These are phyloP conservation scores for Raffaelea ambrosiae DNA, from an alignment of 2,329 filamentous ascomycete species.

Conservation along the genomic window DNA sequence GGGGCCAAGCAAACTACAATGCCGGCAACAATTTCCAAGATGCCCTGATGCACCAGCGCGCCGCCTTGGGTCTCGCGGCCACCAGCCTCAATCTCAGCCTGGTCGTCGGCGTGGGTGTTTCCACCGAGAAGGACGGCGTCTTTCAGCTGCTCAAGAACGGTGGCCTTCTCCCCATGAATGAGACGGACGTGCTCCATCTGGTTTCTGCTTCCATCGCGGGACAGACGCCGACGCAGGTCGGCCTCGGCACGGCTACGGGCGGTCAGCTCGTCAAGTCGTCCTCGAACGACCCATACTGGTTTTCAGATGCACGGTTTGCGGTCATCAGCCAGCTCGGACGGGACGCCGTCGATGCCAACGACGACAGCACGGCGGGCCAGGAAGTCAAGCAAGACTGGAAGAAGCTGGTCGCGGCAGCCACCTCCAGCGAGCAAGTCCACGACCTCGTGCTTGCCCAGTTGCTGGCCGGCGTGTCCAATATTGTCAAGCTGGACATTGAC, in stretches of 20 bases:
- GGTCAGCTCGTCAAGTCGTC: neutral
- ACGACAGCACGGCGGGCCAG: neutral
- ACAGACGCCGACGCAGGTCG: neutral
- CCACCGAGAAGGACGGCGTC: neutral
- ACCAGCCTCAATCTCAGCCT: conserved; percentile 30
- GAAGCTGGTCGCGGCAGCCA: neutral
- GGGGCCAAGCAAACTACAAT: conserved; percentile 30
- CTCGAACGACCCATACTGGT: neutral
- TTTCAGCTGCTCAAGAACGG: neutral
- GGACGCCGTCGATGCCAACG: too few species aligned
- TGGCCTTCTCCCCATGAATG: neutral
- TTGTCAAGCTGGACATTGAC: neutral
- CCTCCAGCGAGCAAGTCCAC: neutral
- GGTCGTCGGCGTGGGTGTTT: conserved; percentile 4
- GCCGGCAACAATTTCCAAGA: conserved; percentile 33
- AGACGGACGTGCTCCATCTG: neutral
- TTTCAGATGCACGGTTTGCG: neutral
- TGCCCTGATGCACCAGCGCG: conserved; percentile 27
- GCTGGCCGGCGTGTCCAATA: neutral
- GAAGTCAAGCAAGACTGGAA: neutral
- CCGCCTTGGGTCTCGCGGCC: conserved; percentile 24
- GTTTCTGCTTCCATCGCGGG: neutral
- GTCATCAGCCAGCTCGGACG: neutral
- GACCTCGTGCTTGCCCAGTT: neutral
- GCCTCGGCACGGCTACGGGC: neutral